A percentile compares a stretch with the other conserved stretches of the same genome.
These are phyloP conservation scores for Silene coronaria DNA, from an alignment of 179 eudicot species.

Conservation along the genomic window DNA sequence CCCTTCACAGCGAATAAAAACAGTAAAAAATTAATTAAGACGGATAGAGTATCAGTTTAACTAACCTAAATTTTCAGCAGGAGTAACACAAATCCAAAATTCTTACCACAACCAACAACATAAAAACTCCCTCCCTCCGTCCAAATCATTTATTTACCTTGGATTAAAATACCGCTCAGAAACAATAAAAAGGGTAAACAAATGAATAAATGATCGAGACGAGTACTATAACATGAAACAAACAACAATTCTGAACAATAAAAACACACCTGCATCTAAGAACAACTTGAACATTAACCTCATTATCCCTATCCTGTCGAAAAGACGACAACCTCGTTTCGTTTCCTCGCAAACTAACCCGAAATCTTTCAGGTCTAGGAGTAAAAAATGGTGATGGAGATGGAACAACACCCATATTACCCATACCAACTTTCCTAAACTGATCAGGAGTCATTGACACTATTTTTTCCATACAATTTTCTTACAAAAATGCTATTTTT, in stretches of 20 bases:
- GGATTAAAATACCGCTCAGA: too few species aligned
- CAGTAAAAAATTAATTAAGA: too few species aligned
- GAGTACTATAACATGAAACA: neutral
- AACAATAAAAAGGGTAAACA: too few species aligned
- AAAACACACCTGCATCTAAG: constrained; percentile 65
- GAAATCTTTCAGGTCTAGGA: constrained; percentile 61
- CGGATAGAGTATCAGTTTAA: too few species aligned
- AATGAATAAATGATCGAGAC: neutral
- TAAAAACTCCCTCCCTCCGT: neutral
- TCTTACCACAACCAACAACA: neutral
- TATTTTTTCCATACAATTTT: constrained; percentile 14
- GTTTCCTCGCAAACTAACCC: constrained; percentile 39
- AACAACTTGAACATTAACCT: constrained; percentile 76
- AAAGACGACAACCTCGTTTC: constrained; percentile 39
- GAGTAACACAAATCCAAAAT: neutral
- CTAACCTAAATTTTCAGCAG: neutral
- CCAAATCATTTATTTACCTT: too few species aligned
- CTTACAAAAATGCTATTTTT: neutral
- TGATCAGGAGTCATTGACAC: constrained; percentile 64
- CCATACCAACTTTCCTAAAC: constrained; percentile 45
- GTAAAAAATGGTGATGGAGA: constrained; percentile 69
- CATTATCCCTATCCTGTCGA: constrained; percentile 55
- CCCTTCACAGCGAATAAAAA: too few species aligned
- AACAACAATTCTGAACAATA: neutral
- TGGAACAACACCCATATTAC: constrained; percentile 39